Evolutionary conservation across 2,329 filamentous ascomycete genomes (phyloP).

Genomic region (Pseudogymnoascus sp.): DNA sequence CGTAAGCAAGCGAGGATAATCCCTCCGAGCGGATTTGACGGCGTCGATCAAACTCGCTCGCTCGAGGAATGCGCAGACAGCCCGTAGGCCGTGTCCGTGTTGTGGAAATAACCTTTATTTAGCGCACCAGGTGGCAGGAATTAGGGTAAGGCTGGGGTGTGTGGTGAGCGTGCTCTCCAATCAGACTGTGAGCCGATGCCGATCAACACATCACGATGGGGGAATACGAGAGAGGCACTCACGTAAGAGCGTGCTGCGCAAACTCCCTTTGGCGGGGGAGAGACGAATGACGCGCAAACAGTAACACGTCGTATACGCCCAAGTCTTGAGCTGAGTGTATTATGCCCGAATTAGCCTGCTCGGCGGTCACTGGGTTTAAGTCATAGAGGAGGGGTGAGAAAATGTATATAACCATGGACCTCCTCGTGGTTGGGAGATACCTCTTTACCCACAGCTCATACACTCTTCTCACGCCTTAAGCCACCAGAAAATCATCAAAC

Average conservation of each 20-base stretch:
- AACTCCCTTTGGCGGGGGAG: not conserved
- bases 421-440: not conserved
- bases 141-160: not conserved
- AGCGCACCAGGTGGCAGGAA: not conserved
- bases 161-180: not conserved
- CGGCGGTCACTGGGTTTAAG: not conserved
- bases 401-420: not conserved
- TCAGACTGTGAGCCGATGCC: not conserved
- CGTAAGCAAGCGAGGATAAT: not conserved
- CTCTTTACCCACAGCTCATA: not conserved
- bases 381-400: not conserved
- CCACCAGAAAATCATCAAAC: not conserved
- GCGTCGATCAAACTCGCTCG: not conserved
- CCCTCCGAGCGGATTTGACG: not conserved
- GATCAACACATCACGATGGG: not conserved
- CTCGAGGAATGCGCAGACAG: not conserved
- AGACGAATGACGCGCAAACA: not conserved
- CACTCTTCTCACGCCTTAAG: not conserved
- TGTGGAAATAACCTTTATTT: slow-evolving; percentile 6
- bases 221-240: not conserved
- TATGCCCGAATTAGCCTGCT: not conserved
- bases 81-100: not conserved
- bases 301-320: not conserved
- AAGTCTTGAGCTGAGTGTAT: not conserved
- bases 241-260: slow-evolving; percentile 1